phyloP scores from a whole-genome alignment of 352 stramenopile genomes.

The Globisporangium takayamanum region DNA sequence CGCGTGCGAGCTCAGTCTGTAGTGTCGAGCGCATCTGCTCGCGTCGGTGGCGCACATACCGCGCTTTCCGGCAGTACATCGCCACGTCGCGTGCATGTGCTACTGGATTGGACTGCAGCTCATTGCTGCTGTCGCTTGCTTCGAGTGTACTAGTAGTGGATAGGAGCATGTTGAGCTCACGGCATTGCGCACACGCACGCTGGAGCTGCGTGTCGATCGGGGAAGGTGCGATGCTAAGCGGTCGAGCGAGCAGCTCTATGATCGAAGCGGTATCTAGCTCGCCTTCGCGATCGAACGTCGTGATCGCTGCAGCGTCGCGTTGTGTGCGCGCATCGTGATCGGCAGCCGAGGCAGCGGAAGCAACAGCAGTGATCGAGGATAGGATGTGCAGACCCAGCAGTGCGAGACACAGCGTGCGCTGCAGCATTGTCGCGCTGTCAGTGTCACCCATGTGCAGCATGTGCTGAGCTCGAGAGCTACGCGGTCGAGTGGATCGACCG shows the following conservation, averaged over 20 bases:
- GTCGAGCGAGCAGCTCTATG: constrained; percentile 17
- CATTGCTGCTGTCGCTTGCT: background rate
- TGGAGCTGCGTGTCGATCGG: constrained; percentile 30
- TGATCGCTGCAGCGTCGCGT: background rate
- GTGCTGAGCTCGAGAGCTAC: too few species aligned
- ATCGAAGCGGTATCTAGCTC: constrained; percentile 21
- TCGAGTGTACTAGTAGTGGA: background rate
- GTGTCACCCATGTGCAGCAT: too few species aligned
- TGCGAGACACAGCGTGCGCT: too few species aligned
- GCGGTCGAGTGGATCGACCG: too few species aligned
- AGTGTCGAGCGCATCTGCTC: constrained; percentile 25
- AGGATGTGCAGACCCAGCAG: too few species aligned
- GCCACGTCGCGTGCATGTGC: background rate
- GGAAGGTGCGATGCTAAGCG: constrained; percentile 10
- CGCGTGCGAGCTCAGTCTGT: constrained; percentile 14
- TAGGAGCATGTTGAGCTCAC: constrained; percentile 16
- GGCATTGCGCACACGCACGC: constrained; percentile 22
- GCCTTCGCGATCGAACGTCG: constrained; percentile 17
- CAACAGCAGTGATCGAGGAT: too few species aligned
- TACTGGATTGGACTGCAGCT: background rate
- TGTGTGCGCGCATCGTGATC: too few species aligned
- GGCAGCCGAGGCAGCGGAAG: too few species aligned
- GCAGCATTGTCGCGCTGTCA: too few species aligned
- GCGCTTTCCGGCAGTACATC: constrained; percentile 37
- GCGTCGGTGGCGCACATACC: constrained; percentile 43